Base-by-base conservation (phyloP, 805 yeast genomes). In the Spencermartinsiella europaea region DNA sequence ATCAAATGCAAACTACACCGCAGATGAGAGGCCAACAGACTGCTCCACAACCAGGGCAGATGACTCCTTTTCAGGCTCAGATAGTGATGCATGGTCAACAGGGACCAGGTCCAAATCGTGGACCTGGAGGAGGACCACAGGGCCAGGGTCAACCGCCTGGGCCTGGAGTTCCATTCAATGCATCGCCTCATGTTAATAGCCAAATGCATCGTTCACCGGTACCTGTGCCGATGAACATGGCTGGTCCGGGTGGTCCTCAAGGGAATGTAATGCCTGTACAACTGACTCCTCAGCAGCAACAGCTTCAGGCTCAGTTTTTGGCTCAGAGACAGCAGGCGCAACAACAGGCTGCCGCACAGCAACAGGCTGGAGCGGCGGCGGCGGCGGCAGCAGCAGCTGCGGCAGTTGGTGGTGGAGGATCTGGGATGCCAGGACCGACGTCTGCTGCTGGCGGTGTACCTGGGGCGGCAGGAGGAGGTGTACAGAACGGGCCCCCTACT, bases 311-410 rank as follows among this genome's bases (percentile, higher is more conserved):
- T 17, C 50, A 43, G 17, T 38, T 27, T 34, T 25, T 43, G 16
- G 50, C 50, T 12, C 38, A 35, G 20, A 44, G 38, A 22, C 46
- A 36, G 34, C 42, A 46, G 42, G 33, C 28, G 25, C 45, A 46
- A 38, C 45, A 22, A 16, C 41, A 37, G 31, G 19, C 19, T 5
- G 15, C 7, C 34, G 45, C 45, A 3, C 49, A 50, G 36, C 53
- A 42, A 8, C 50, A 44, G 44, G 46, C 38, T 5, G 49, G 45
- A 33, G 51, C 49, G 2, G 51, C 45, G 37, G 56, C 54, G 10
- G 58, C 46, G 19, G 51, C 57, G 17, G 51, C 45, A 16, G 43
- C 27, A 17, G 31, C 31, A 12, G 31, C 31, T 7, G 31, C 31
- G 12, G 31, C 31, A 25, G 31, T 25, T 45, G 34, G 25, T 41